Evolutionary conservation across 2,329 filamentous ascomycete species (phyloP).

Genomic region (Chaetomium strumarium): DNA sequence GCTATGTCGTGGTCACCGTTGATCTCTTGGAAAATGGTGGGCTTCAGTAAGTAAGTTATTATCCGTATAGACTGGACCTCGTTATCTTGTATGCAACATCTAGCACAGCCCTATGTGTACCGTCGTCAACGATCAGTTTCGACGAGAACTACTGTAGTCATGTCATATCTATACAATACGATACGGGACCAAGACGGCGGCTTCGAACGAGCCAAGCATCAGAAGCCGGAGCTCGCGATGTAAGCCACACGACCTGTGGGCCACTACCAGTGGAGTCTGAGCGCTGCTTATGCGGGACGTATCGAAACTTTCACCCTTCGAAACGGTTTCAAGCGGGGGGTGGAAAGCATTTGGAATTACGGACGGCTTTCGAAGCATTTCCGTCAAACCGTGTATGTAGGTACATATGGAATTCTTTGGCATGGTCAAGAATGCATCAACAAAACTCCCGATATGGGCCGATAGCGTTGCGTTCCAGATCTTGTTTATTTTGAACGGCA

Average conservation of each 20-base stretch:
- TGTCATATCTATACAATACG: too few relatives aligned
- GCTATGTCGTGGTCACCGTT: too few relatives aligned
- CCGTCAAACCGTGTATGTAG: neutral
- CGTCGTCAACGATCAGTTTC: too few relatives aligned
- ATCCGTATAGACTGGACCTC: too few relatives aligned
- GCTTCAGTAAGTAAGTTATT: too few relatives aligned
- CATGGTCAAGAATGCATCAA: neutral
- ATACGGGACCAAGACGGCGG: too few relatives aligned
- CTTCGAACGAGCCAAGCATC: too few relatives aligned
- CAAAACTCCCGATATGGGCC: neutral
- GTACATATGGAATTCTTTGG: neutral
- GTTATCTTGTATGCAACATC: too few relatives aligned
- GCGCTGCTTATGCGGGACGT: conserved; percentile 8
- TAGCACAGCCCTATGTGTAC: too few relatives aligned
- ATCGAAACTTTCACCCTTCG: conserved; percentile 7
- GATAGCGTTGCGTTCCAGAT: conserved; percentile 18
- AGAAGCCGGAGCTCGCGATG: conserved; percentile 3
- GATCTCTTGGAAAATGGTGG: too few relatives aligned
- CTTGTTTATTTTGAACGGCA: conserved; percentile 25
- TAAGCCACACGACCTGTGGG: neutral
- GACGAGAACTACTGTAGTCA: too few relatives aligned
- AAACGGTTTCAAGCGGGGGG: neutral
- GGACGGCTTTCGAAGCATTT: neutral
- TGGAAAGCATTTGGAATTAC: conserved; percentile 11
- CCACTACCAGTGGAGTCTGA: conserved; percentile 7